phyloP scores from a whole-genome alignment of 2,329 filamentous ascomycete species.

The Trichoderma atrobrunneum region DNA sequence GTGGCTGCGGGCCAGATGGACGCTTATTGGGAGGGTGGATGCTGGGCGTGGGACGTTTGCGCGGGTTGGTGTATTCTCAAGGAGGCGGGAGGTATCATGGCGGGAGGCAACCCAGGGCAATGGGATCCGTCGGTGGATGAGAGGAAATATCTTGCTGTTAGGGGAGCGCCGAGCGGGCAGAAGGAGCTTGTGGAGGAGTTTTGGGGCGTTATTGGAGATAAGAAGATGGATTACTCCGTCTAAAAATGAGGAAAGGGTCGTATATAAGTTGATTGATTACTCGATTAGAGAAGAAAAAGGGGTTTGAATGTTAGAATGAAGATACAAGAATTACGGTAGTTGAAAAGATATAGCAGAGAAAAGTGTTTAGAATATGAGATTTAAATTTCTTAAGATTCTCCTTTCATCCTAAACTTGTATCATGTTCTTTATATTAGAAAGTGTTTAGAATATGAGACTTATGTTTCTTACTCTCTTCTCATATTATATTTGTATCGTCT shows the following conservation, averaged over 20 bases:
- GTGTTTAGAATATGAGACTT: neutral
- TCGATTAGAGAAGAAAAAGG: neutral
- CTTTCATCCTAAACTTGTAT: too few species aligned
- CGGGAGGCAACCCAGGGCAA: slow-evolving; percentile 67
- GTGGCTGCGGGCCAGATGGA: slow-evolving; percentile 71
- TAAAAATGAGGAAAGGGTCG: neutral
- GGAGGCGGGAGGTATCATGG: slow-evolving; percentile 73
- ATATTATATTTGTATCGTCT: too few species aligned
- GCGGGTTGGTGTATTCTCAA: slow-evolving; percentile 74
- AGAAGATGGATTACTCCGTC: slow-evolving; percentile 46
- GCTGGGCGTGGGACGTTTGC: slow-evolving; percentile 83
- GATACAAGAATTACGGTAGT: neutral
- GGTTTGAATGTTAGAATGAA: neutral
- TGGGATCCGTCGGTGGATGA: slow-evolving; percentile 63
- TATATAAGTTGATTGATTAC: neutral
- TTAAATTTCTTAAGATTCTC: neutral
- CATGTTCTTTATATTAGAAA: neutral
- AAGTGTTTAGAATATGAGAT: neutral
- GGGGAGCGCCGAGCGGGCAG: slow-evolving; percentile 58
- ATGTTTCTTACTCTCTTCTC: neutral
- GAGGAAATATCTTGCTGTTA: slow-evolving; percentile 60
- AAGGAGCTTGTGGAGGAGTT: slow-evolving; percentile 62
- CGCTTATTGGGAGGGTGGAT: slow-evolving; percentile 78
- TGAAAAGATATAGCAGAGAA: neutral
- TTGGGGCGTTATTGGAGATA: slow-evolving; percentile 58